Evolutionary conservation across 805 yeast species (phyloP), one percentile per base, ranked within the genome.

Genomic region (Barnettozyma vustinii): DNA sequence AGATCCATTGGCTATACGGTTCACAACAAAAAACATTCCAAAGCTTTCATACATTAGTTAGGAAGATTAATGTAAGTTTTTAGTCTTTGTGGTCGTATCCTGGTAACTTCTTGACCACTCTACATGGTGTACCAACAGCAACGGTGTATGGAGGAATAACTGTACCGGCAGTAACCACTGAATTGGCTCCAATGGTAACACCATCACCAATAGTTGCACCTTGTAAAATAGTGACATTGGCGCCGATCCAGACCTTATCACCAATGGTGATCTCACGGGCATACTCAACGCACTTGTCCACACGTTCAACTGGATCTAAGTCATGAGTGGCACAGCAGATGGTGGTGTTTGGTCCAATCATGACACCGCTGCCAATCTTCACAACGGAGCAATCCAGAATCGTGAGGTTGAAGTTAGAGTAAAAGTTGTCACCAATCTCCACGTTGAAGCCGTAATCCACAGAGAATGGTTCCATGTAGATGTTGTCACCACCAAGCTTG

Each of bases 371-470:
- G 9, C 92, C 91, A 49, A 85, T 73, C 16, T 66, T 74, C 37
- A 85, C 79, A 36, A 80, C 56, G 0, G 84, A 73, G 54, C 82
- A 76, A 61, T 85, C 91, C 39, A 85, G 66, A 44, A 83, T 65
- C 1, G 65, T 60, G 16, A 65, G 48, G 50, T 79, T 79, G 73
- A 77, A 80, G 64, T 85, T 85, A 33, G 77, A 71, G 58, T 80
- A 84, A 61, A 81, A 78, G 26, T 67, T 62, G 49, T 80, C 75
- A 2, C 89, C 91, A 16, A 83, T 54, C 15, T 60, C 62, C 35
- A 76, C 67, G 63, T 84, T 85, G 62, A 70, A 76, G 0, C 91
- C 92, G 58, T 83, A 84, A 61, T 85, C 91, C 39, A 81, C 77
- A 52, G 53, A 68, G 56, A 79, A 74, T 6, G 88, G 88, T 1